Evolutionary conservation across 192 early-diverging fungal genomes (phyloP), one percentile per base, ranked within the genome.

Genomic region (Coemansia biformis): DNA sequence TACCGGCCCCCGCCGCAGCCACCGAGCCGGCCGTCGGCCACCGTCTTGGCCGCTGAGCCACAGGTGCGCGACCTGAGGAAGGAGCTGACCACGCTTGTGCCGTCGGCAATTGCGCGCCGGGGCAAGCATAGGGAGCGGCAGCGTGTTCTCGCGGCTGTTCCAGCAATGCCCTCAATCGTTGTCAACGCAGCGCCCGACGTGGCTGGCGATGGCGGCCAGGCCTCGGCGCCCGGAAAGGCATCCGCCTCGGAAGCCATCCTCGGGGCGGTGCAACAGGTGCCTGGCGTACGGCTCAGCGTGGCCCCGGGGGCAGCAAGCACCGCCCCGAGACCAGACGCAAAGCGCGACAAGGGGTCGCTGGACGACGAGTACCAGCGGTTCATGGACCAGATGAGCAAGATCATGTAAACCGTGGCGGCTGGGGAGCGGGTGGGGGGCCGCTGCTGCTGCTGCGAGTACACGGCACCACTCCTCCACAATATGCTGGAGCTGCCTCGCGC

Each of bases 21-120:
- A 12, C 34, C 12, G 33, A 13, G 7, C 13, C 40, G 4, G 34
- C 46, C 23, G 8, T 57, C 54, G 17, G 55, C 42, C 4, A 57
- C 59, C 12, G 81, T 83, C 14, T 81, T 91, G 14, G 76, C 83
- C 18, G 89, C 86, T 0, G 87, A 81, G 38, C 89, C 89, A 14
- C 72, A 84, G 48, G 77, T 89, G 43, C 80, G 89, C 39, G 83
- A 91, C 55, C 72, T 91, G 48, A 83, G 86, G 63, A 86, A 88
- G 46, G 89, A 91, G 64, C 59, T 88, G 23, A 79, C 82, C 8
- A 60, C 77, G 4, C 67, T 91, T 44, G 84, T 91, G 2, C 89
- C 89, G 1, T 63, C 80, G 13, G 63, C 78, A 4, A 50, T 89
- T 26, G 54, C 77, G 14, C 72, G 76, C 43, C 83, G 81, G 42